A percentile compares a stretch with the other conserved stretches of the same genome.
These are phyloP conservation scores for Pyrus betulifolia DNA, from an alignment of 306 rosid species.

Conservation along the genomic window DNA sequence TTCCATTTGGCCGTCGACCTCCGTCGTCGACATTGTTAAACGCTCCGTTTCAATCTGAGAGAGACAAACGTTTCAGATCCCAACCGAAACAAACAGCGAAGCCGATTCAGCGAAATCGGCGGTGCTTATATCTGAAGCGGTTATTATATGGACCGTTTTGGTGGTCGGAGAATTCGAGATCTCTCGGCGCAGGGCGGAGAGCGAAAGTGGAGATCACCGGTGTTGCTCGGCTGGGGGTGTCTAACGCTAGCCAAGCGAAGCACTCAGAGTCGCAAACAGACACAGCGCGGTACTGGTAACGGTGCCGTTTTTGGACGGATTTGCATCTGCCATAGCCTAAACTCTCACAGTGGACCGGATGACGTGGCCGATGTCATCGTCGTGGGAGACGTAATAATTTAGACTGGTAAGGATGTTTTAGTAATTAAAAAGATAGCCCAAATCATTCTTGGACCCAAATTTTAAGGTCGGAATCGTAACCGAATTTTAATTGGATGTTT, in stretches of 20 bases:
- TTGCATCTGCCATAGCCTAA: neutral
- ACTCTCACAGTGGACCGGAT: neutral
- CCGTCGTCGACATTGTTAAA: conserved; percentile 26
- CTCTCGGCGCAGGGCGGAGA: neutral
- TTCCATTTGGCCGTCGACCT: conserved; percentile 31
- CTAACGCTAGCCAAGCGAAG: neutral
- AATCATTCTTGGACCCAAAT: too few species aligned
- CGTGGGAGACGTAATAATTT: neutral
- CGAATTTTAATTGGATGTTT: too few species aligned
- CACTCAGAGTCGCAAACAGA: neutral
- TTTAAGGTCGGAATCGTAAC: too few species aligned
- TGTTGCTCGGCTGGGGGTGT: neutral
- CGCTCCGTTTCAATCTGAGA: neutral
- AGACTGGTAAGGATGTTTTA: neutral
- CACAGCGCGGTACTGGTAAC: conserved; percentile 2
- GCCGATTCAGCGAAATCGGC: neutral
- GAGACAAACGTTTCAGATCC: neutral
- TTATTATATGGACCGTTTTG: neutral
- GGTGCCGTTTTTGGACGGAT: conserved; percentile 9
- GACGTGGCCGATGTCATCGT: neutral
- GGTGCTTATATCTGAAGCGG: neutral
- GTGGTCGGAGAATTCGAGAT: neutral
- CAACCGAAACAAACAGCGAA: neutral
- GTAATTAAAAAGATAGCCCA: neutral
- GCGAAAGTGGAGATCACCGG: conserved; percentile 40